Percentiles rank a stretch among this genome's conserved stretches.
Conservation (phyloP, 2,329 filamentous ascomycete species). For the Aspergillus costaricaensis region DNA sequence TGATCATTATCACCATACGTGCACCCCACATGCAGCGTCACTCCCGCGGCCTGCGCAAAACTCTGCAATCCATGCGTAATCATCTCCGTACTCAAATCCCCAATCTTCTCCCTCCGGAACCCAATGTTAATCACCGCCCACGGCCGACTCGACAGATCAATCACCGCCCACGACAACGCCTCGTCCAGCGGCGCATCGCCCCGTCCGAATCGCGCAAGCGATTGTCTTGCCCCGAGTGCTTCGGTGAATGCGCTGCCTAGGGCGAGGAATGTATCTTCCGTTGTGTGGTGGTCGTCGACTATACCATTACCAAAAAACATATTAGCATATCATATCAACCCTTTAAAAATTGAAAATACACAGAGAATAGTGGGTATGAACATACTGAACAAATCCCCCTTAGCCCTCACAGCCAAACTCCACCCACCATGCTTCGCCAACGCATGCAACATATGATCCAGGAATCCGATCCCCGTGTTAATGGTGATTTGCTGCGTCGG, state of each 20-base stretch:
- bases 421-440: conserved; percentile 94
- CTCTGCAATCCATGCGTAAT: conserved; percentile 92
- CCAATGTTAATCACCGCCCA: conserved; percentile 82
- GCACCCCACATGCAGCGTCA: conserved; percentile 96
- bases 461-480: conserved; percentile 92
- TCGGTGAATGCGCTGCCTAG: conserved; percentile 81
- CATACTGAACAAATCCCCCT: conserved; percentile 88
- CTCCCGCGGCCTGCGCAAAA: conserved; percentile 84
- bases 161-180: conserved; percentile 86
- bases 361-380: conserved; percentile 21
- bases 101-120: conserved; percentile 87
- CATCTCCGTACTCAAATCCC: conserved; percentile 93
- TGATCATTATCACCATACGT: conserved; percentile 91
- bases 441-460: conserved; percentile 98
- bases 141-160: conserved; percentile 91
- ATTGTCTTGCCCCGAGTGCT: conserved; percentile 74
- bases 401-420: conserved; percentile 80
- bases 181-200: conserved; percentile 95
- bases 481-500: conserved; percentile 83
- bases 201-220: conserved; percentile 85
- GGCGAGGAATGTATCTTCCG: conserved; percentile 92
- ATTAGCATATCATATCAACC: too few relatives aligned
- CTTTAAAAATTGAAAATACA: too few relatives aligned
- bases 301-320: neutral
- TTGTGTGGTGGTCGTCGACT: conserved; percentile 99